Conservation (phyloP, 805 yeast species). For the Wickerhamomyces bisporus region DNA sequence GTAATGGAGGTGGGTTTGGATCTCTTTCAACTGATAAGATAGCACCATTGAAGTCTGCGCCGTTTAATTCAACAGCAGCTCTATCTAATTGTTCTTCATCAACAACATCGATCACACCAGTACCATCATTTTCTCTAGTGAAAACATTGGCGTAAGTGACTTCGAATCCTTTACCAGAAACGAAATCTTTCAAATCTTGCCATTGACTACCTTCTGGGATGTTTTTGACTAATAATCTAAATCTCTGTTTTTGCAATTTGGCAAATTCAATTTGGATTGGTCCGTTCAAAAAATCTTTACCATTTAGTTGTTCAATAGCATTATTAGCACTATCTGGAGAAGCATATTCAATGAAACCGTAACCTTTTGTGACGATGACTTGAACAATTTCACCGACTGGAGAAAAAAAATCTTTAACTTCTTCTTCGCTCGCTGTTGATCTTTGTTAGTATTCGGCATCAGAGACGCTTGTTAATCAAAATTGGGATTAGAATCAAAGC, state of each 20-base stretch:
- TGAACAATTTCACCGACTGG: constrained; percentile 64
- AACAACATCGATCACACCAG: constrained; percentile 42
- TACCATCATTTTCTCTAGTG: constrained; percentile 40
- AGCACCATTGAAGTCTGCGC: constrained; percentile 64
- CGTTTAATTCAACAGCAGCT: constrained; percentile 72
- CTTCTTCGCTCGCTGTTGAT: constrained; percentile 39
- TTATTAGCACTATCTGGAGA: constrained; percentile 61
- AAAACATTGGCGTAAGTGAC: constrained; percentile 54
- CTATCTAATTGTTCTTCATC: constrained; percentile 69
- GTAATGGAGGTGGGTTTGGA: constrained; percentile 44
- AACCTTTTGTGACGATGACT: constrained; percentile 71
- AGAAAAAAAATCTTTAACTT: constrained; percentile 63
- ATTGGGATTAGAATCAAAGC: no score
- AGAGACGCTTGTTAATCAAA: no score
- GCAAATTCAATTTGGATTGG: constrained; percentile 40
- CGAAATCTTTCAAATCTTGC: constrained; percentile 89
- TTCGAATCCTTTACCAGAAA: constrained; percentile 65
- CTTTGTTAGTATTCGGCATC: constrained; percentile 11
- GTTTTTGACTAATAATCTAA: constrained; percentile 62
- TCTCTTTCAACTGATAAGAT: constrained; percentile 76
- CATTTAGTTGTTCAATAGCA: constrained; percentile 76
- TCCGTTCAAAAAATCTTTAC: constrained; percentile 57
- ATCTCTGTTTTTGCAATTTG: constrained; percentile 53
- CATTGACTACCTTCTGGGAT: constrained; percentile 75
- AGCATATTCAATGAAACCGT: constrained; percentile 85